Evolutionary conservation across 1,284 basidiomycete species (phyloP), one percentile per base, ranked within the genome.

Genomic region (Ceratobasidium sp.): DNA sequence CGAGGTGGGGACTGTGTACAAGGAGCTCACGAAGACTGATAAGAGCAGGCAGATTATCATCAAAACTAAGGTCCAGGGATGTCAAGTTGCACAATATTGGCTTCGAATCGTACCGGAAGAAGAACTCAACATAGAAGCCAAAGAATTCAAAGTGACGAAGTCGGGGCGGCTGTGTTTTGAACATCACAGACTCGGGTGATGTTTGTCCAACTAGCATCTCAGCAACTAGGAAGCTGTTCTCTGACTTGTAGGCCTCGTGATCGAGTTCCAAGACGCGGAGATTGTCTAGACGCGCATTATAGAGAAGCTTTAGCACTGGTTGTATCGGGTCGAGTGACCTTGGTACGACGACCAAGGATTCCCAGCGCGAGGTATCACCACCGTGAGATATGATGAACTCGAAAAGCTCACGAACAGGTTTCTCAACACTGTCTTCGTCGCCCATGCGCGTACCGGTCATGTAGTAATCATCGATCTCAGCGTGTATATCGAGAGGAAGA

Each of bases 101-200:
- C 15, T 47, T 31, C 1, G 24, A 15, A 3, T 48, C 17, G 22
- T 53, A 31, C 22, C 27, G 11, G 41, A 66, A 66, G 29, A 66
- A 27, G 24, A 66, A 66, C 6, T 33, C 47, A 31, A 24, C 41
- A n/a, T 47, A 29, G 31, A 66, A 36, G 64, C 64, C 64, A 33
- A 53, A 7, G n/a, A 66, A 50, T 29, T 66, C 48, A 47, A 66
- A 29, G 9, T 53, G 14, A 3, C 33, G 64, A 33, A 66, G 64
- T 31, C 50, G n/a, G 5, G 64, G 64, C 29, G 48, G 64, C 29
- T 15, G 45, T 2, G n/a, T 33, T 9, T 41, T n/a, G 64, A 66
- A 66, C 47, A 53, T 11, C 4, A 47, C 22, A 17, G 48, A 36
- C 15, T 53, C 17, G 48, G 48, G 36, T 4, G 31, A 11, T 22